Evolutionary conservation across 2,329 filamentous ascomycete species (phyloP), one percentile per base, ranked within the genome.

Genomic region (Colletotrichum cordylinicola): DNA sequence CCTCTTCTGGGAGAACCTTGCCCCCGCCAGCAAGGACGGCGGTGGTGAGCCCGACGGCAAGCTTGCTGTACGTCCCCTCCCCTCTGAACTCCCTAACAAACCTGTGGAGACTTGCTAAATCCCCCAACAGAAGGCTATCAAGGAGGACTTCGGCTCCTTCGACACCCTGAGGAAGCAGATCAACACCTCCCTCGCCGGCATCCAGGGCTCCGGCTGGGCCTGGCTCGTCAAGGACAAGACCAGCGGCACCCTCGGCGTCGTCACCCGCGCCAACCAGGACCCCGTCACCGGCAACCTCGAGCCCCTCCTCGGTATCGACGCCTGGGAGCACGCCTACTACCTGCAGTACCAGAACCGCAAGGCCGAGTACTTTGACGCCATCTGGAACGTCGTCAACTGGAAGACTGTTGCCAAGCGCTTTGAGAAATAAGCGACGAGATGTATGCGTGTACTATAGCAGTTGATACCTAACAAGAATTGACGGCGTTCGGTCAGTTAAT

Each of bases 381-480:
- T 98, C 84, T 98, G 96, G 96, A 95, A 98, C 80, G 96, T 98
- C 66, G 89, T 98, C 85, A 98, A 98, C 92, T 98, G 96, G 96
- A 95, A 96, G 91, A 92, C 94, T 37, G 96, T 95, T 60, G 93
- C 94, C 85, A 92, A 93, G 89, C 92, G 95, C 79, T 95, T 95
- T 82, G 87, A 87, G 79, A 87, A 88, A 78, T 85, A 88, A 84
- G 43, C 15, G 12, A 29, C 1, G 6, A 21, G 16, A 12, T 13
- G 21, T 15, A 67, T 24, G 15, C 7, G 62, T 76, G 74, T 75
- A 76, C 35, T 35, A 74, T 76, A 76, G 21, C n/a, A 37, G 43
- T n/a, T 75, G 72, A 75, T 72, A 72, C 74, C 66, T 75, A 18
- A 52, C 52, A 66, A 56, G 29, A 69, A 55, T 66, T 70, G 64